Base-by-base conservation (phyloP, 306 rosid species). In the Hippophae gyantsensis region DNA sequence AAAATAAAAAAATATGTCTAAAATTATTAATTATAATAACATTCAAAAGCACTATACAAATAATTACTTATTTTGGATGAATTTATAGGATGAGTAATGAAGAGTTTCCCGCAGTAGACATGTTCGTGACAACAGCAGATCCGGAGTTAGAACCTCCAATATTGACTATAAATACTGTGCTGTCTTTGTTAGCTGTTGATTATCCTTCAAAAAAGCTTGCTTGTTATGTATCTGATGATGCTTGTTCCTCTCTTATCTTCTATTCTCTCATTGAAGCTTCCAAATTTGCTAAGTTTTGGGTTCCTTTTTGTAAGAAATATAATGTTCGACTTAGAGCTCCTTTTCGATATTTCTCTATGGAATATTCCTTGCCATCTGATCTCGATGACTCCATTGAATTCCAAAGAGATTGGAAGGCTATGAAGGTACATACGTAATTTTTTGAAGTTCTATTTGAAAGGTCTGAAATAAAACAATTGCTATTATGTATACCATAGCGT, bases 141-240 rank as follows among this genome's bases (percentile, higher is more conserved):
- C 59, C 72, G 2, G 66, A 41, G 49, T 56, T 79, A 1, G 95
- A 86, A 61, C 90, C 89, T 43, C 84, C 95, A 1, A 74, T 86
- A 1, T 53, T 86, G 3, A 80, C 89, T 10, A 43, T 80, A 60
- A 86, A 86, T 72, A 86, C 87, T 0, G 89, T 86, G 10, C 25
- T 86, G 44, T 86, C 95, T 45, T 26, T 86, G 50, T 56, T 86
- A 47, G 85, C 95, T n/a, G 56, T 86, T 14, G 89, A 86, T 43
- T 86, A 86, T 27, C 95, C 89, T n/a, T 10, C 75, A 45, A 26
- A 76, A 38, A 86, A 86, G 67, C 77, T 86, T 42, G 87, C 89
- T 46, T 86, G 89, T 79, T 86, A 86, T 52, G 85, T 86, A 9
- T 83, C 89, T 0, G 95, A 86, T 43, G 95, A 86, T 71, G 95